Conservation (phyloP, 176 grass and related monocot genomes). For the Zoysia pacifica region DNA sequence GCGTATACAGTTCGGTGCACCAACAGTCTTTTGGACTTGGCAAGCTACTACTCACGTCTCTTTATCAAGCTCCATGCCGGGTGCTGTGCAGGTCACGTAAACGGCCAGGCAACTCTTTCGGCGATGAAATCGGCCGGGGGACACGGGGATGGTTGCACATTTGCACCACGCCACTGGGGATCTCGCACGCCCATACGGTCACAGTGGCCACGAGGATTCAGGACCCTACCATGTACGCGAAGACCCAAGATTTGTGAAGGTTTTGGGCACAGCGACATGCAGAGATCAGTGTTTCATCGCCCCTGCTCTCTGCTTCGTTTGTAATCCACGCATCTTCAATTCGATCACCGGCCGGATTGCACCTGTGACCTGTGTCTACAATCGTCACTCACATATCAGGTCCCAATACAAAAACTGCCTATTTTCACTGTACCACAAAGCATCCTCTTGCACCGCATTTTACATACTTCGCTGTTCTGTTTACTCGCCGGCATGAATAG, state of each 20-base stretch:
- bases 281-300: neutral
- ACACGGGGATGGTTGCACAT: neutral
- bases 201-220: neutral
- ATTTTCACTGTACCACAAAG: neutral
- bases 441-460: neutral
- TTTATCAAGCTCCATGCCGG: slow-evolving; percentile 28
- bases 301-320: neutral
- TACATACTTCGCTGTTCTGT: neutral
- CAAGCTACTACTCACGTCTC: neutral
- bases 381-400: neutral
- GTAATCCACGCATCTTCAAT: neutral
- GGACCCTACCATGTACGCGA: slow-evolving; percentile 16
- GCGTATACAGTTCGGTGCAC: neutral
- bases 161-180: neutral
- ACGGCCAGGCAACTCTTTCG: slow-evolving; percentile 13
- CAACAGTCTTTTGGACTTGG: neutral
- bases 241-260: neutral
- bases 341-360: neutral
- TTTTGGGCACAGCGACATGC: neutral
- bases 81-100: slow-evolving; percentile 15
- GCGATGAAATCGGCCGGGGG: neutral
- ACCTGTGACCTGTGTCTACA: too few relatives aligned
- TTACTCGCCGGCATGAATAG: too few relatives aligned
- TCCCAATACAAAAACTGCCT: neutral
- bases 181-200: too few relatives aligned